phyloP scores from a whole-genome alignment of 2,329 filamentous ascomycete species.

The Teratosphaeria pseudoeucalypti region DNA sequence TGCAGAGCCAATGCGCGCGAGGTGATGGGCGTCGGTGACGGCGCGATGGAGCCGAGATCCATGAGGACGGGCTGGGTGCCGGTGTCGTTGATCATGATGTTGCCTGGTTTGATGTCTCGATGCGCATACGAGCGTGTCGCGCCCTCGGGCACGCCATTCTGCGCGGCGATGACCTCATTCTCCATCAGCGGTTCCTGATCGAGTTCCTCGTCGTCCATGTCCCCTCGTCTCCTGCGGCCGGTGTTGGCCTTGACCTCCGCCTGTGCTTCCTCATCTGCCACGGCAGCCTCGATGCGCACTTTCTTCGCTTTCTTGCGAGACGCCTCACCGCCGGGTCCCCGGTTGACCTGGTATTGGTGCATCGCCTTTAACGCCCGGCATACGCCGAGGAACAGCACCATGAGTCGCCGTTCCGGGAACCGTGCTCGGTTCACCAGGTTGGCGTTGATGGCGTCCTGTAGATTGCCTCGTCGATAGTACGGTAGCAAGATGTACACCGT shows the following conservation, averaged over 20 bases:
- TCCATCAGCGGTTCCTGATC: slow-evolving; percentile 73
- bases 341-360: slow-evolving; percentile 71
- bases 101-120: slow-evolving; percentile 94
- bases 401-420: slow-evolving; percentile 79
- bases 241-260: slow-evolving; percentile 40
- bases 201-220: slow-evolving; percentile 56
- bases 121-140: slow-evolving; percentile 77
- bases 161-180: slow-evolving; percentile 59
- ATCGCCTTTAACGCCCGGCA: slow-evolving; percentile 80
- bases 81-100: slow-evolving; percentile 96
- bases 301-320: slow-evolving; percentile 45
- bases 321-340: slow-evolving; percentile 40
- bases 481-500: slow-evolving; percentile 94
- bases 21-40: slow-evolving; percentile 79
- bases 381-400: slow-evolving; percentile 85
- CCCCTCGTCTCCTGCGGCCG: slow-evolving; percentile 31
- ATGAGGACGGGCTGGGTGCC: slow-evolving; percentile 85
- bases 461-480: slow-evolving; percentile 88
- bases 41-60: slow-evolving; percentile 87
- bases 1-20: slow-evolving; percentile 82
- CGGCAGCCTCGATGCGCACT: slow-evolving; percentile 45
- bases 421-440: slow-evolving; percentile 90
- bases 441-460: slow-evolving; percentile 97
- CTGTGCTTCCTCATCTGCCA: slow-evolving; percentile 40
- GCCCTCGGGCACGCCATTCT: slow-evolving; percentile 58